These are phyloP conservation scores for Rhizopogon salebrosus DNA, from an alignment of 768 basidiomycete genomes.

Conservation along the genomic window DNA sequence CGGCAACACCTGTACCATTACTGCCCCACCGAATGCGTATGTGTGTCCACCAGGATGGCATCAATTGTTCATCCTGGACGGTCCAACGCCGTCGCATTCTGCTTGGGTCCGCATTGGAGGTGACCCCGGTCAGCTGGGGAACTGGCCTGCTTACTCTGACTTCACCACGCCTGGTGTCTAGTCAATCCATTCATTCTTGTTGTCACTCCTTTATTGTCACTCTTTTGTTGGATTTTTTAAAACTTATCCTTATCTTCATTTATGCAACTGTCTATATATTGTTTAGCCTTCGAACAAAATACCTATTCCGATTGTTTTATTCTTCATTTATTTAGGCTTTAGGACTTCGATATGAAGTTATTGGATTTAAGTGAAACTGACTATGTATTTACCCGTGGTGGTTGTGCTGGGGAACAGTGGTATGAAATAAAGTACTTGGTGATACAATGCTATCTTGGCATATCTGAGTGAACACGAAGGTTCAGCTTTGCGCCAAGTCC, in stretches of 20 bases:
- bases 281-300: background rate
- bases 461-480: background rate
- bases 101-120: conserved; percentile 76
- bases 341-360: background rate
- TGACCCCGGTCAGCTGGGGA: conserved; percentile 63
- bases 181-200: background rate
- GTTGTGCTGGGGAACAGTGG: background rate
- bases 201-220: too few species aligned
- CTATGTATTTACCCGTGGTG: background rate
- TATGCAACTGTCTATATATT: background rate
- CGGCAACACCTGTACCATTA: conserved; percentile 71
- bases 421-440: background rate
- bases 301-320: background rate
- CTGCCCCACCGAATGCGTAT: conserved; percentile 64
- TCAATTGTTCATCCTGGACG: conserved; percentile 72
- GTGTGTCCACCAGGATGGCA: conserved; percentile 76
- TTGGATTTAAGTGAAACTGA: background rate
- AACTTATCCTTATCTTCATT: background rate
- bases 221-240: background rate
- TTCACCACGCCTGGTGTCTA: conserved; percentile 63
- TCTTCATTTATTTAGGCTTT: background rate
- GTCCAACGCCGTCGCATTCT: conserved; percentile 73
- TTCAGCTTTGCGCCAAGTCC: background rate
- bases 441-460: background rate
- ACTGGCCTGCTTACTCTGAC: conserved; percentile 68